Conservation (phyloP, 768 basidiomycete genomes). For the Tulasnella sp. region DNA sequence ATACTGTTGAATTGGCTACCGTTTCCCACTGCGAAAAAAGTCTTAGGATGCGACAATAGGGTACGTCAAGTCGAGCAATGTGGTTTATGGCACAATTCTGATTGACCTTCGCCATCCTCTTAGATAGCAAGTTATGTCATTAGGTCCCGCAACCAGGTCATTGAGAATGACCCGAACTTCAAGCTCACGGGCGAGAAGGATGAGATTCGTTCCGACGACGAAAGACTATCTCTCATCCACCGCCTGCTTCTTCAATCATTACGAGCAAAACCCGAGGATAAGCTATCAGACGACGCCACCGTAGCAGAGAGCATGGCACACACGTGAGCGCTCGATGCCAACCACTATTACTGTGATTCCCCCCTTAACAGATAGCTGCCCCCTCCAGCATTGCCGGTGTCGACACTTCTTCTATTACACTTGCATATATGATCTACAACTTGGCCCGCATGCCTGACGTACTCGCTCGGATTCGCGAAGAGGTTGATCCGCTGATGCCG, state of each 20-base stretch:
- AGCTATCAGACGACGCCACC: not conserved
- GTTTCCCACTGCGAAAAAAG: too few species aligned
- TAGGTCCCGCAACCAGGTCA: not conserved
- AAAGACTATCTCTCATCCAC: slow-evolving; percentile 7
- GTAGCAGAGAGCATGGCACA: slow-evolving; percentile 11
- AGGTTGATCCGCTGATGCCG: slow-evolving; percentile 61
- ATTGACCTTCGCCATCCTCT: not conserved
- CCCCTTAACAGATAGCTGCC: too few species aligned
- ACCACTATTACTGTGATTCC: not conserved
- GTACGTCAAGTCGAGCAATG: too few species aligned
- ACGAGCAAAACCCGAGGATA: not conserved
- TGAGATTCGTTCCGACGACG: not conserved
- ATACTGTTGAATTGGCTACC: too few species aligned
- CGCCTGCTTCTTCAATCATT: slow-evolving; percentile 6
- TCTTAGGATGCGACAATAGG: too few species aligned
- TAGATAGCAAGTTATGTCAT: slow-evolving; percentile 9
- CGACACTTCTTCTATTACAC: slow-evolving; percentile 63
- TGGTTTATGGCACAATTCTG: not conserved
- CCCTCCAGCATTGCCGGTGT: slow-evolving; percentile 62
- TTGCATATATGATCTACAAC: slow-evolving; percentile 73
- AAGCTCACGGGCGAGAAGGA: not conserved
- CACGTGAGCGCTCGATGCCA: not conserved
- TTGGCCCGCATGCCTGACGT: slow-evolving; percentile 63
- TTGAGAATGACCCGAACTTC: not conserved
- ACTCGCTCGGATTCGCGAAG: slow-evolving; percentile 53